A percentile compares a stretch with the other conserved stretches of the same genome.
Conservation (phyloP, 306 rosid species). For the Cucurbita argyrosperma region DNA sequence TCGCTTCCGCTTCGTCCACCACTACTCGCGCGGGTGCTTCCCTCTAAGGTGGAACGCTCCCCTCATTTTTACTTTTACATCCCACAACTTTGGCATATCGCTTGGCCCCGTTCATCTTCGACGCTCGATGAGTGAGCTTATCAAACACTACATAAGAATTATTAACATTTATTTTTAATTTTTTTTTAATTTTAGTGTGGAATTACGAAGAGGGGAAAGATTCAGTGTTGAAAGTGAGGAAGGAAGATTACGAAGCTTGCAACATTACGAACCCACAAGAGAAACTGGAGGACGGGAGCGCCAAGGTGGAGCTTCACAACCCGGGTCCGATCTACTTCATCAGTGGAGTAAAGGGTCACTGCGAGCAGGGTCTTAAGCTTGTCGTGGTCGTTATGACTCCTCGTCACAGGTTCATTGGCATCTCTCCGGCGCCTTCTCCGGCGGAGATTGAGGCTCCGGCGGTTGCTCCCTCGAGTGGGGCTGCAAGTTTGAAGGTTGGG, state of each 20-base stretch:
- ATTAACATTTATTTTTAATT: too few species aligned
- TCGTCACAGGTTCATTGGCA: constrained; percentile 10
- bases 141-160: too few species aligned
- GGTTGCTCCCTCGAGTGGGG: constrained; percentile 66
- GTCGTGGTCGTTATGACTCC: constrained; percentile 59
- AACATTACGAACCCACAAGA: constrained; percentile 26
- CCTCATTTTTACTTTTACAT: too few species aligned
- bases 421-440: constrained; percentile 71
- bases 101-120: too few species aligned
- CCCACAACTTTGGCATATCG: too few species aligned
- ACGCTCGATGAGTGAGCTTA: too few species aligned
- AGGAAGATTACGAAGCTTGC: constrained; percentile 49
- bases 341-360: constrained; percentile 66
- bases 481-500: constrained; percentile 22
- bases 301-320: constrained; percentile 46
- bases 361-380: constrained; percentile 72
- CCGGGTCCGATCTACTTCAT: constrained; percentile 70
- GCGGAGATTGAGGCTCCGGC: constrained; percentile 46
- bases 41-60: too few species aligned
- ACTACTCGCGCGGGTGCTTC: too few species aligned
- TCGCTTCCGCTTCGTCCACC: too few species aligned
- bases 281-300: constrained; percentile 42
- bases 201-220: constrained; percentile 59
- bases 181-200: constrained; percentile 30
- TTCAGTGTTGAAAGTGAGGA: constrained; percentile 62